phyloP scores from a whole-genome alignment of 768 basidiomycete species.

The Suillus tomentosus region DNA sequence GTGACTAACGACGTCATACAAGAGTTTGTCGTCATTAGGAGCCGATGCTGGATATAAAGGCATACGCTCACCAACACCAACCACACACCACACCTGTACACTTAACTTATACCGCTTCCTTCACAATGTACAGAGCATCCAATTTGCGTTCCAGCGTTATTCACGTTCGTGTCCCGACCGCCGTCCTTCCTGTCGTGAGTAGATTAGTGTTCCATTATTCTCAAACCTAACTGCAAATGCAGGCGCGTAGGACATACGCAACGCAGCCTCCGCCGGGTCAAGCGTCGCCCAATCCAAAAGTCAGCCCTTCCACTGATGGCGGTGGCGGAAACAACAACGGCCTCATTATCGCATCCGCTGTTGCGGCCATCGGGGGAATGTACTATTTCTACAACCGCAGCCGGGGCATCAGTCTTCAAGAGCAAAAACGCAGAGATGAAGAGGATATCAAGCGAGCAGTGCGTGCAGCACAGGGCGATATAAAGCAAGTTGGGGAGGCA shows the following conservation, averaged over 20 bases:
- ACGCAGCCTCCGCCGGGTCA: constrained; percentile 17
- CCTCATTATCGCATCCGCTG: constrained; percentile 32
- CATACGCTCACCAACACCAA: constrained; percentile 2
- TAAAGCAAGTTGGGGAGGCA: constrained; percentile 26
- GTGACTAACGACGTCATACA: constrained; percentile 14
- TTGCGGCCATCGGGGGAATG: constrained; percentile 36
- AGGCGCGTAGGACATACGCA: constrained; percentile 20
- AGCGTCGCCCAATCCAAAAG: constrained; percentile 11
- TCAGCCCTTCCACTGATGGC: constrained; percentile 8
- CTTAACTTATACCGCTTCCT: background rate
- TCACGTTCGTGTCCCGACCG: background rate
- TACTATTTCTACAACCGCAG: constrained; percentile 41
- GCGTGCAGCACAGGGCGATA: constrained; percentile 21
- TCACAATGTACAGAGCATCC: constrained; percentile 6
- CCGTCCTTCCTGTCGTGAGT: constrained; percentile 11
- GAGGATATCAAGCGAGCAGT: constrained; percentile 34
- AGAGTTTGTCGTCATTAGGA: constrained; percentile 14
- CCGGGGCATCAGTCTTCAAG: constrained; percentile 23
- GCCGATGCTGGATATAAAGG: constrained; percentile 7
- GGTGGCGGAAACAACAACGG: constrained; percentile 25
- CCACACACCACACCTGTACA: background rate
- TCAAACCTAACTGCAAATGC: constrained; percentile 8
- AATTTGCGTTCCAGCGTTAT: background rate
- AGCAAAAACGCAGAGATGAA: constrained; percentile 32
- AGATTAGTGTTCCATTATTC: background rate